phyloP scores from a whole-genome alignment of 345 rosid genomes.

The Mallotus nudiflorus region DNA sequence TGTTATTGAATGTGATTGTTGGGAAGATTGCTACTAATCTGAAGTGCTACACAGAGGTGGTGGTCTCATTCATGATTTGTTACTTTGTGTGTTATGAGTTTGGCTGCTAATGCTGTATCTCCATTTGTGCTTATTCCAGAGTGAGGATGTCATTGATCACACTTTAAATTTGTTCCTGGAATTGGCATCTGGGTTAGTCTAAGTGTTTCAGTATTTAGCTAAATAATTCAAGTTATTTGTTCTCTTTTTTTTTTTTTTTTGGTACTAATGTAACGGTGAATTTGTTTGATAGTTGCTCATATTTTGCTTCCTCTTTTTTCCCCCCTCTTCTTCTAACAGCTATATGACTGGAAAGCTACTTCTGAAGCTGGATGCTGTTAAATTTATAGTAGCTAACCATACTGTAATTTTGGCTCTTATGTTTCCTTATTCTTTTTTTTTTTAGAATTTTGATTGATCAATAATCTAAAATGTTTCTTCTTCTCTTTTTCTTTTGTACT shows the following conservation, averaged over 20 bases:
- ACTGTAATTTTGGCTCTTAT: slow-evolving; percentile 56
- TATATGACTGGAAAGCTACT: slow-evolving; percentile 99
- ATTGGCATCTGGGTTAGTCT: slow-evolving; percentile 87
- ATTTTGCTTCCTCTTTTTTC: not conserved
- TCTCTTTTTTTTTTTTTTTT: slow-evolving; percentile 5
- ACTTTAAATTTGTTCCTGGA: slow-evolving; percentile 94
- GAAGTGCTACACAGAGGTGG: slow-evolving; percentile 88
- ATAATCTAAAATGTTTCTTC: slow-evolving; percentile 2
- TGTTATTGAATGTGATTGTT: slow-evolving; percentile 85
- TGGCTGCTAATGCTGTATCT: slow-evolving; percentile 15
- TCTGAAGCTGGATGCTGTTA: slow-evolving; percentile 84
- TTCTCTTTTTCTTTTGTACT: slow-evolving; percentile 12
- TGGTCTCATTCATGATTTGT: slow-evolving; percentile 5
- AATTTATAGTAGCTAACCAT: slow-evolving; percentile 91
- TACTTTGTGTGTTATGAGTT: slow-evolving; percentile 10
- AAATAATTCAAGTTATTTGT: not conserved
- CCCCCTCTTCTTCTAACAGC: slow-evolving; percentile 41
- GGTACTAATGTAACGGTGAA: not conserved
- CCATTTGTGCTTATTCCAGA: slow-evolving; percentile 44
- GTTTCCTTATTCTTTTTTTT: slow-evolving; percentile 19
- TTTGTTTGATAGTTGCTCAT: slow-evolving; percentile 10
- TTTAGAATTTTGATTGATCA: slow-evolving; percentile 8
- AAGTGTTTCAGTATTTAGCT: slow-evolving; percentile 20
- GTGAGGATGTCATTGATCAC: slow-evolving; percentile 93
- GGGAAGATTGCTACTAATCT: slow-evolving; percentile 94